Percentiles rank a stretch among this genome's conserved stretches.
phyloP scores from a whole-genome alignment of 352 stramenopile genomes.

The Phytophthora podocarpi region DNA sequence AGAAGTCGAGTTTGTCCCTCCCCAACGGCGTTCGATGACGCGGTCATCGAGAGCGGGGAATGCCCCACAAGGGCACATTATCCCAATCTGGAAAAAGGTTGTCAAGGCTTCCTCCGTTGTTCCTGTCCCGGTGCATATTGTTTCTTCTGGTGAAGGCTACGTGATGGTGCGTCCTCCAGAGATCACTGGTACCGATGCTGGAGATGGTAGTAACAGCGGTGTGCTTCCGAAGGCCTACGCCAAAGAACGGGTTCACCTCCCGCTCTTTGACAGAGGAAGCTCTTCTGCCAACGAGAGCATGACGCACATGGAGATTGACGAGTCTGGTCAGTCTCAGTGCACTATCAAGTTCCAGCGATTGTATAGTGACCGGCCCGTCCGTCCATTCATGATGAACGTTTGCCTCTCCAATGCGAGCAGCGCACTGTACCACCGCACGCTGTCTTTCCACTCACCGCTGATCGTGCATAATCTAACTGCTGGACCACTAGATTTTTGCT shows the following conservation, averaged over 20 bases:
- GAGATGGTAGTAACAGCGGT: slow-evolving; percentile 8
- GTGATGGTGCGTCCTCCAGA: slow-evolving; percentile 75
- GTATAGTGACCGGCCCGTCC: slow-evolving; percentile 74
- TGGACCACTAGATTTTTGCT: slow-evolving; percentile 70
- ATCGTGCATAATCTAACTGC: slow-evolving; percentile 85
- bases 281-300: slow-evolving; percentile 37
- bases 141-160: slow-evolving; percentile 72
- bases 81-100: slow-evolving; percentile 71
- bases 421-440: slow-evolving; percentile 71
- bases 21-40: slow-evolving; percentile 47
- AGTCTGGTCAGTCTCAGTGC: slow-evolving; percentile 38
- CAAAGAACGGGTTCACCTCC: slow-evolving; percentile 73
- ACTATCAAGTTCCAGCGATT: slow-evolving; percentile 83
- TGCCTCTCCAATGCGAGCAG: slow-evolving; percentile 59
- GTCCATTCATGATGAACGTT: slow-evolving; percentile 81
- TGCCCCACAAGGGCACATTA: slow-evolving; percentile 40
- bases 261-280: slow-evolving; percentile 63
- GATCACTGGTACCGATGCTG: slow-evolving; percentile 42
- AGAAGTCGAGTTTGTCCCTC: slow-evolving; percentile 85
- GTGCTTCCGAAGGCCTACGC: slow-evolving; percentile 69
- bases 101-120: slow-evolving; percentile 65
- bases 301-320: slow-evolving; percentile 35
- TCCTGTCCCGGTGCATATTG: slow-evolving; percentile 75
- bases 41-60: slow-evolving; percentile 36
- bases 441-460: slow-evolving; percentile 79